These are phyloP conservation scores for Leccinum variicolor DNA, from an alignment of 768 basidiomycete genomes.

Conservation along the genomic window DNA sequence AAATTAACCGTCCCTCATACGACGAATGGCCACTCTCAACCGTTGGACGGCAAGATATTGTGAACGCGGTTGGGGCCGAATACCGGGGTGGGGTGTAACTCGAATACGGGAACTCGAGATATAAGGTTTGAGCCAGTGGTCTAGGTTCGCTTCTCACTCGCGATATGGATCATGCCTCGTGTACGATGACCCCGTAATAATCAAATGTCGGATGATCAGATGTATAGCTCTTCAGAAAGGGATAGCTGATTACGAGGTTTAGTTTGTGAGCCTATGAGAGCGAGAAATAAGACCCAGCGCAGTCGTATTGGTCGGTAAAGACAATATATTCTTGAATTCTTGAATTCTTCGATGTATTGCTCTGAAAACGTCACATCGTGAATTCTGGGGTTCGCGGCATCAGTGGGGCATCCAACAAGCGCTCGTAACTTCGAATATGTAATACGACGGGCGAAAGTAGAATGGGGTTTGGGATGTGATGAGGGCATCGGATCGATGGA, in stretches of 20 bases:
- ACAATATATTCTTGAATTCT: not conserved
- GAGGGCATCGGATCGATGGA: not conserved
- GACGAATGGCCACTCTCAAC: not conserved
- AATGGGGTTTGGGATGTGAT: not conserved
- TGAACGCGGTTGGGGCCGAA: not conserved
- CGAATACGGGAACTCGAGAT: not conserved
- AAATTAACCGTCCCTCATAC: not conserved
- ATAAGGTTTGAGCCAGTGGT: not conserved
- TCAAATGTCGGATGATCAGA: not conserved
- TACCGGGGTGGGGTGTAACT: not conserved
- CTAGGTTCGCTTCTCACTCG: not conserved
- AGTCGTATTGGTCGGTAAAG: not conserved
- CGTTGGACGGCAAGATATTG: not conserved
- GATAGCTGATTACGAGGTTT: not conserved
- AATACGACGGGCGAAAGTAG: not conserved
- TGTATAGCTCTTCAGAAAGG: not conserved
- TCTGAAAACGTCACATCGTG: not conserved
- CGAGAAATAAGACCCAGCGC: not conserved
- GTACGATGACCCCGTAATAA: not conserved
- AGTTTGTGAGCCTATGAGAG: not conserved
- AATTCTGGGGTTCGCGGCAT: not conserved
- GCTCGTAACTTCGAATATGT: not conserved
- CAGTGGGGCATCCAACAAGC: not conserved
- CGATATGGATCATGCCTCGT: not conserved
- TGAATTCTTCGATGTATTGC: not conserved